Evolutionary conservation across 441 rosid genomes (phyloP).

Genomic region (Populus hybrid): DNA sequence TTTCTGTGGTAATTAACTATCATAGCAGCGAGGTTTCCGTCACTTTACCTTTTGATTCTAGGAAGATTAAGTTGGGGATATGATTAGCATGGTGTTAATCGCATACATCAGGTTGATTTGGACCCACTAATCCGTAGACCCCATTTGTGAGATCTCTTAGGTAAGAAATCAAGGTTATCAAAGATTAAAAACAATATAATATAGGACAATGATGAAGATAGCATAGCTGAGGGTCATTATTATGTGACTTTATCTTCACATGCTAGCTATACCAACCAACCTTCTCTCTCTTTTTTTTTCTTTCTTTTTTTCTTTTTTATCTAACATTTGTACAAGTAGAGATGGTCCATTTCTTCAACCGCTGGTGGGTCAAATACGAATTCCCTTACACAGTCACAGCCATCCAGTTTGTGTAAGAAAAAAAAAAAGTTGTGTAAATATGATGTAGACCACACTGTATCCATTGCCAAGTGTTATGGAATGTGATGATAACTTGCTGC

Average conservation of each 20-base stretch:
- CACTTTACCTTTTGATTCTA: conserved; percentile 39
- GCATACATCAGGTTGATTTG: conserved; percentile 53
- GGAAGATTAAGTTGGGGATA: conserved; percentile 42
- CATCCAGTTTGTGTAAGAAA: conserved; percentile 13
- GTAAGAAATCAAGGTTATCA: conserved; percentile 52
- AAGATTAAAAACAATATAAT: conserved; percentile 29
- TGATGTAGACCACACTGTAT: conserved; percentile 13
- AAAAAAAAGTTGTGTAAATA: not conserved
- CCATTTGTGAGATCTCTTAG: conserved; percentile 37
- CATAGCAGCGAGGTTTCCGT: conserved; percentile 45
- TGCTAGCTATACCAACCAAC: conserved; percentile 17
- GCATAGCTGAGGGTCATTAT: conserved; percentile 35
- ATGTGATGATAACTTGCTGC: not conserved
- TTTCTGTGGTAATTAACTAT: conserved; percentile 51
- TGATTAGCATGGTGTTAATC: conserved; percentile 41
- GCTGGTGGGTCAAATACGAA: conserved; percentile 42
- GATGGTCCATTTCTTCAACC: conserved; percentile 43
- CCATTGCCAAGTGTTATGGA: conserved; percentile 5
- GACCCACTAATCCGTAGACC: conserved; percentile 34
- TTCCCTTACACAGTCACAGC: conserved; percentile 26
- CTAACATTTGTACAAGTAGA: conserved; percentile 13
- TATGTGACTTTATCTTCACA: conserved; percentile 20
- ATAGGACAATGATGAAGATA: conserved; percentile 44
- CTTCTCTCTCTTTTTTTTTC: not conserved
- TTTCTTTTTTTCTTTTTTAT: not conserved